Evolutionary conservation across 2,329 filamentous ascomycete species (phyloP).

Genomic region (Verticillium nonalfalfae): DNA sequence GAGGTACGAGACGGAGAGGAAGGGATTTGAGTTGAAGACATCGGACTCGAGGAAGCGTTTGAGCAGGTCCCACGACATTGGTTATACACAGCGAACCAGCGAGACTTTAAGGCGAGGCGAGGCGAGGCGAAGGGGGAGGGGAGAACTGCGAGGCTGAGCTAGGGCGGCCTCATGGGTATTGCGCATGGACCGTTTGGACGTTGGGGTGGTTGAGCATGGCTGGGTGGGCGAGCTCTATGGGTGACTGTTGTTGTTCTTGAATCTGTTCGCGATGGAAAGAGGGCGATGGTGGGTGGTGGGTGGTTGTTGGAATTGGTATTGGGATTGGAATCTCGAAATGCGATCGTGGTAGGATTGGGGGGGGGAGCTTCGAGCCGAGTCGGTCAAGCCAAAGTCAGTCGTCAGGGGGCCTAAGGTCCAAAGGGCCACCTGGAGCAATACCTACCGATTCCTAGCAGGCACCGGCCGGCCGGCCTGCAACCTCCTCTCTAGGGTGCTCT

Average conservation of each 20-base stretch:
- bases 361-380: background rate
- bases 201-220: conserved; percentile 3
- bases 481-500: too few species aligned
- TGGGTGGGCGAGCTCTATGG: background rate
- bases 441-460: too few species aligned
- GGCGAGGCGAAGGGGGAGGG: background rate
- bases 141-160: background rate
- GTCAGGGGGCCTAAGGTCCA: background rate
- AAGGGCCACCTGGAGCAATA: background rate
- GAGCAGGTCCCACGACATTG: conserved; percentile 80
- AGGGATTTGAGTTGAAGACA: conserved; percentile 88
- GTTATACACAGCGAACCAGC: conserved; percentile 7
- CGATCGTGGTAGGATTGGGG: background rate
- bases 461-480: too few species aligned
- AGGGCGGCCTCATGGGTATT: conserved; percentile 2
- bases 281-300: background rate
- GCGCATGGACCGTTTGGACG: conserved; percentile 1
- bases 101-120: background rate
- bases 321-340: background rate
- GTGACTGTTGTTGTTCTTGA: background rate
- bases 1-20: conserved; percentile 81
- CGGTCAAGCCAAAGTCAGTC: background rate
- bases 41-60: conserved; percentile 89
- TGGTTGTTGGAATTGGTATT: background rate
- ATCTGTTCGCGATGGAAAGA: background rate